Evolutionary conservation across 2,329 filamentous ascomycete genomes (phyloP).

Genomic region (Fusarium nelsonii): DNA sequence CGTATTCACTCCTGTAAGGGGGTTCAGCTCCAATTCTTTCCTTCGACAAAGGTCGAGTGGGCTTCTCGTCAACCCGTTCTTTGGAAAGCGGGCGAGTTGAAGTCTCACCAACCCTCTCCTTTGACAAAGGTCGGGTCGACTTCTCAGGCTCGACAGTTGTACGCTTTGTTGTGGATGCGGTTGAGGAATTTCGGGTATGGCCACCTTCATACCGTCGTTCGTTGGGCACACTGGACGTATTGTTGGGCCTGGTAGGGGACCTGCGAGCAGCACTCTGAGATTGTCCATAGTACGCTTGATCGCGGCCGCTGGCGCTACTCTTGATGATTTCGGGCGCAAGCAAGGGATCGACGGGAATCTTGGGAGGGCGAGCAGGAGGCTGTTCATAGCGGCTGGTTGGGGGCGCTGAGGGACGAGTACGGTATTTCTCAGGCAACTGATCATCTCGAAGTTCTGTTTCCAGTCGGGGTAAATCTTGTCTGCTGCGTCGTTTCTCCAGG

Average conservation of each 20-base stretch:
- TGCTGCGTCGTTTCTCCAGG: conserved; percentile 50
- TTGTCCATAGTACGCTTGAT: conserved; percentile 55
- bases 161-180: conserved; percentile 48
- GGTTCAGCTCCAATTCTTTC: conserved; percentile 46
- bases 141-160: conserved; percentile 47
- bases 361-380: conserved; percentile 47
- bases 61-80: conserved; percentile 47
- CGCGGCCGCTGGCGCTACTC: conserved; percentile 56
- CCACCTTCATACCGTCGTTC: conserved; percentile 47
- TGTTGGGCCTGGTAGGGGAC: conserved; percentile 51
- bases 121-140: conserved; percentile 49
- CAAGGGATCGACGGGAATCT: conserved; percentile 51
- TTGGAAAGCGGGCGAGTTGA: conserved; percentile 50
- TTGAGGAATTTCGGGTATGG: conserved; percentile 45
- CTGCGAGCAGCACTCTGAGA: conserved; percentile 33
- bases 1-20: conserved; percentile 46
- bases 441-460: conserved; percentile 56
- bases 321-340: conserved; percentile 60
- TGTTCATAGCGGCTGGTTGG: conserved; percentile 51
- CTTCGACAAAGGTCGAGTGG: conserved; percentile 50
- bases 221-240: conserved; percentile 45
- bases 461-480: conserved; percentile 59
- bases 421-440: conserved; percentile 49
- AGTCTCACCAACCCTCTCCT: conserved; percentile 47
- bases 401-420: conserved; percentile 54